Evolutionary conservation across 495 filamentous ascomycete species (phyloP).

Genomic region (Neurospora hispaniola): DNA sequence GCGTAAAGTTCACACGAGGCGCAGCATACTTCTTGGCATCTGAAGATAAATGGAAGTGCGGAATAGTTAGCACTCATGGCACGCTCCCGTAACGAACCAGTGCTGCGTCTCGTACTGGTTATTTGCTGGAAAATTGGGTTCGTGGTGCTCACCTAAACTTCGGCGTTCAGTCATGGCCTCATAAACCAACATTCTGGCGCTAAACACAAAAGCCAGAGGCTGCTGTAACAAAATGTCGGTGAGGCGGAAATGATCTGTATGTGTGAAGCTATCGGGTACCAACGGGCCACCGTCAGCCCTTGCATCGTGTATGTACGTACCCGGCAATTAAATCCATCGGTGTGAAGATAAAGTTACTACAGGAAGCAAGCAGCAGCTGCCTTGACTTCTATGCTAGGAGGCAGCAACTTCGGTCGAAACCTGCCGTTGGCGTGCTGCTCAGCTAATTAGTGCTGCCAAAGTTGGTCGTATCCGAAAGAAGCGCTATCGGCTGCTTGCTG

Average conservation of each 20-base stretch:
- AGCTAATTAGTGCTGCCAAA: neutral
- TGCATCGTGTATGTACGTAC: neutral
- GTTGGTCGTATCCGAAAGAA: neutral
- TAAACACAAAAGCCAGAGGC: neutral
- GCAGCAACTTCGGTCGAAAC: neutral
- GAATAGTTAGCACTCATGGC: neutral
- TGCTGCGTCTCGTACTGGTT: neutral
- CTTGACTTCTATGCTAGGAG: neutral
- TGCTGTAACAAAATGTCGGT: neutral
- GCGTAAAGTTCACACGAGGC: neutral
- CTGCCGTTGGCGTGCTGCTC: neutral
- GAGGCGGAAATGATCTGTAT: neutral
- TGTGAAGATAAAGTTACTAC: neutral
- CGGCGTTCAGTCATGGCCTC: neutral
- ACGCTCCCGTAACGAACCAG: neutral
- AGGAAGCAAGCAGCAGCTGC: neutral
- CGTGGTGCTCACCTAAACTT: neutral
- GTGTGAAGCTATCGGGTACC: neutral
- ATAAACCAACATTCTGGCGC: neutral
- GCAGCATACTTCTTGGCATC: neutral
- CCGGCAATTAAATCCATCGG: neutral
- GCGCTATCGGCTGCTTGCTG: neutral
- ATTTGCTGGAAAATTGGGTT: neutral
- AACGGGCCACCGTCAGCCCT: neutral
- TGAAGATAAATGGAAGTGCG: neutral